Percentiles rank a stretch among this genome's conserved stretches.
These are phyloP conservation scores for Clathrospora elynae DNA, from an alignment of 2,329 filamentous ascomycete species.

Conservation along the genomic window DNA sequence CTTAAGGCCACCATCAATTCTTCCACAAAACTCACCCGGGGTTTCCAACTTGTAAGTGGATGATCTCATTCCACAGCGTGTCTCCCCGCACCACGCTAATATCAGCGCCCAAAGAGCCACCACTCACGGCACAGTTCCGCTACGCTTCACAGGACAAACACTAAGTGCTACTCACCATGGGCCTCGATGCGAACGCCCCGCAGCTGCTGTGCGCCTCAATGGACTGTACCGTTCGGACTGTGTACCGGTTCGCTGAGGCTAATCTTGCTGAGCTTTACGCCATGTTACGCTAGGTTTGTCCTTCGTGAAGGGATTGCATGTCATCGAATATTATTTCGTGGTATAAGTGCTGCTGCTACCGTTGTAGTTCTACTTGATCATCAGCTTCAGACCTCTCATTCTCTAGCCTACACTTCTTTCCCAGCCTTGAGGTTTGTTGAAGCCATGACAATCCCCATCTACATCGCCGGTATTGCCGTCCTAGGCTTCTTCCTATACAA, in stretches of 20 bases:
- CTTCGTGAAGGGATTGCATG: constrained; percentile 2
- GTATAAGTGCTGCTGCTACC: constrained; percentile 15
- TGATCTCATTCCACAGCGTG: constrained; percentile 14
- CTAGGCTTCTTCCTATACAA: constrained; percentile 49
- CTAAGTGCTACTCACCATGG: neutral
- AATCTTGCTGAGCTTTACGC: constrained; percentile 15
- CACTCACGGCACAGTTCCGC: constrained; percentile 25
- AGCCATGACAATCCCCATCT: constrained; percentile 49
- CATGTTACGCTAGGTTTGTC: neutral
- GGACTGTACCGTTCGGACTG: neutral
- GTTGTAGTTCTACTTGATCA: neutral
- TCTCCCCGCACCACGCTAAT: constrained; percentile 24
- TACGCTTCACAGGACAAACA: constrained; percentile 4
- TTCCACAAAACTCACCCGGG: no score
- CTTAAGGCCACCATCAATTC: no score
- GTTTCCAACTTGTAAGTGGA: no score
- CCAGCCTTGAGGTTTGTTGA: neutral
- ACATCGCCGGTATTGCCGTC: constrained; percentile 50
- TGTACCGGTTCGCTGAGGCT: constrained; percentile 13
- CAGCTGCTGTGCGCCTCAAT: constrained; percentile 2
- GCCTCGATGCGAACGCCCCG: constrained; percentile 9
- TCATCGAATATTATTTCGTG: neutral
- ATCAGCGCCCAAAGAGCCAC: constrained; percentile 2
- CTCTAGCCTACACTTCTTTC: neutral
- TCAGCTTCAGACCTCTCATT: constrained; percentile 1